Conservation (phyloP, 352 stramenopile genomes). For the Pythium sp. region DNA sequence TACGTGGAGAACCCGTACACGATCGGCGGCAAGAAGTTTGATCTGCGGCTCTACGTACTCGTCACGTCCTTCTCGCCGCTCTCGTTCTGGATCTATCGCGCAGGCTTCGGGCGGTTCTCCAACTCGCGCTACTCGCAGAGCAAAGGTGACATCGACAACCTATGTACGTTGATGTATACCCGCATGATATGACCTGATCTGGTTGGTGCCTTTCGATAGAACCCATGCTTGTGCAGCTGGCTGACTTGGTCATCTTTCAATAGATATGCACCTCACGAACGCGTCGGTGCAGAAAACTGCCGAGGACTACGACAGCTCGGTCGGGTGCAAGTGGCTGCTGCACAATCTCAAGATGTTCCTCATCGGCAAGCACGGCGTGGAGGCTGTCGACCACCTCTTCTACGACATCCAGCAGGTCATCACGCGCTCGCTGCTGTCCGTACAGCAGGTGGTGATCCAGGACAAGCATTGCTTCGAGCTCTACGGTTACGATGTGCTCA, state of each 20-base stretch:
- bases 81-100: constrained; percentile 46
- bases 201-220: background rate
- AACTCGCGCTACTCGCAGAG: constrained; percentile 25
- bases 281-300: constrained; percentile 88
- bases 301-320: constrained; percentile 67
- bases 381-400: constrained; percentile 68
- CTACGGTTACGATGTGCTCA: constrained; percentile 89
- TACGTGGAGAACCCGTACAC: constrained; percentile 91
- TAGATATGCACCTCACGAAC: constrained; percentile 94
- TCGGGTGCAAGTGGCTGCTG: constrained; percentile 71
- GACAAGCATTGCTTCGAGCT: constrained; percentile 90
- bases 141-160: constrained; percentile 30
- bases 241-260: background rate
- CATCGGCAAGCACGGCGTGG: constrained; percentile 65
- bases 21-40: constrained; percentile 90
- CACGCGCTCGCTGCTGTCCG: constrained; percentile 74
- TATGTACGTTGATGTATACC: constrained; percentile 19
- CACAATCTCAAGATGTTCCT: constrained; percentile 59
- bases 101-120: constrained; percentile 78
- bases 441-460: constrained; percentile 87
- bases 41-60: constrained; percentile 87
- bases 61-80: constrained; percentile 55
- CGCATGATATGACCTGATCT: background rate
- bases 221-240: background rate
- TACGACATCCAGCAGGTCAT: constrained; percentile 82